Percentiles rank a stretch among this genome's conserved stretches.
Evolutionary conservation across 1,284 basidiomycete species (phyloP).

Genomic region (Fomitopsis palustris): DNA sequence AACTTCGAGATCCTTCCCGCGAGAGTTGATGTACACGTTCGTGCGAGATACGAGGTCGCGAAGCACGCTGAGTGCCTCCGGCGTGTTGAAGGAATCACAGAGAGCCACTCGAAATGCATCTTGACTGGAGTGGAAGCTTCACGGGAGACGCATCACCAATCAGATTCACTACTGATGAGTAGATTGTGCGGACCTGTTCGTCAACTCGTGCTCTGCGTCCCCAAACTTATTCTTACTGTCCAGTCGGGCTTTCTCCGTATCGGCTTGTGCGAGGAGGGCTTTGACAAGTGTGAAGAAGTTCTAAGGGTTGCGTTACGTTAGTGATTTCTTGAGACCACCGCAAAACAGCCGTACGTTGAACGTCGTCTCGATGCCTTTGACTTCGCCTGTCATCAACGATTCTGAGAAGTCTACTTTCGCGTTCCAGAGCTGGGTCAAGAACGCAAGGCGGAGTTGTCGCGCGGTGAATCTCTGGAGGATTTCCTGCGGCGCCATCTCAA

Average conservation of each 20-base stretch:
- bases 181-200: slow-evolving; percentile 46
- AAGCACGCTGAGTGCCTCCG: slow-evolving; percentile 74
- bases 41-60: slow-evolving; percentile 85
- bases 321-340: neutral
- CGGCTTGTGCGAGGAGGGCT: slow-evolving; percentile 66
- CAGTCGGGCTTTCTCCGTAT: slow-evolving; percentile 42
- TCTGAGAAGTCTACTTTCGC: slow-evolving; percentile 94
- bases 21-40: slow-evolving; percentile 83
- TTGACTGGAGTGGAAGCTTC: slow-evolving; percentile 76
- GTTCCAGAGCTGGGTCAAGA: slow-evolving; percentile 92
- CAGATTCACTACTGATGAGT: neutral
- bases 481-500: slow-evolving; percentile 51
- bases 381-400: slow-evolving; percentile 85
- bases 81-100: slow-evolving; percentile 98
- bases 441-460: slow-evolving; percentile 91
- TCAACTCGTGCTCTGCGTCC: slow-evolving; percentile 62
- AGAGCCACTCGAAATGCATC: slow-evolving; percentile 83
- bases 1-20: slow-evolving; percentile 63
- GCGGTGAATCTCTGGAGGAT: slow-evolving; percentile 86
- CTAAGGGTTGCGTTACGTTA: slow-evolving; percentile 36
- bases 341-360: slow-evolving; percentile 69
- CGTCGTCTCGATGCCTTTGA: slow-evolving; percentile 80
- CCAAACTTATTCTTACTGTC: slow-evolving; percentile 66
- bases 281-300: slow-evolving; percentile 93
- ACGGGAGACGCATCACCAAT: slow-evolving; percentile 8